A percentile compares a stretch with the other conserved stretches of the same genome.
phyloP scores from a whole-genome alignment of 257 asterid species.

The Solanum medicagineum region DNA sequence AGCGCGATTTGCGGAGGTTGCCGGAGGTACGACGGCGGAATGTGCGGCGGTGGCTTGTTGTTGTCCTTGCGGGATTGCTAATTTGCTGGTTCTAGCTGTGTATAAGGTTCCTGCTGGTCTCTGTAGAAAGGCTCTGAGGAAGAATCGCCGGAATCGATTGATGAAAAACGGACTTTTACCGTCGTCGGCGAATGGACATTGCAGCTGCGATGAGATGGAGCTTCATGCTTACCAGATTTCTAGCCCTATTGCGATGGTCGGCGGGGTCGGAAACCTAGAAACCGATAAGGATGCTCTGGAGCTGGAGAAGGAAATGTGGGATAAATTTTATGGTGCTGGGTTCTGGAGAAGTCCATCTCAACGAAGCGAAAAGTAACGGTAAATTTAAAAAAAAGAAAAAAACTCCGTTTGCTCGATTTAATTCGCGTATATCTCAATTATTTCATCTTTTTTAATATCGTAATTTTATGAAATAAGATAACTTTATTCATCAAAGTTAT shows the following conservation, averaged over 20 bases:
- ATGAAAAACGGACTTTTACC: slow-evolving; percentile 10
- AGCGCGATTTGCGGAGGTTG: slow-evolving; percentile 43
- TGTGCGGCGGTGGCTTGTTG: slow-evolving; percentile 82
- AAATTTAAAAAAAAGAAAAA: not conserved
- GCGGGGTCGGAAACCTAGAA: not conserved
- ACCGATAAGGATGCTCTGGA: slow-evolving; percentile 35
- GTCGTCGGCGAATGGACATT: slow-evolving; percentile 16
- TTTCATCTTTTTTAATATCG: no score
- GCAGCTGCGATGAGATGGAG: slow-evolving; percentile 31
- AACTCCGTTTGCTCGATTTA: not conserved
- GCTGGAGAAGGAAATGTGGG: slow-evolving; percentile 80
- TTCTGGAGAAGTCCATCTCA: slow-evolving; percentile 81
- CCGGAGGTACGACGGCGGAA: slow-evolving; percentile 75
- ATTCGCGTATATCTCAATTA: rapidly evolving
- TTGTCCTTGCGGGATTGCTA: slow-evolving; percentile 65
- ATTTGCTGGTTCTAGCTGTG: slow-evolving; percentile 48
- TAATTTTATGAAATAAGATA: not conserved
- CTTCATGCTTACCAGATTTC: slow-evolving; percentile 26
- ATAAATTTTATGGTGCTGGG: slow-evolving; percentile 51
- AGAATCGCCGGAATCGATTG: slow-evolving; percentile 34
- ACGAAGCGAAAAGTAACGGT: slow-evolving; percentile 9
- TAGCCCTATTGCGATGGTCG: slow-evolving; percentile 2
- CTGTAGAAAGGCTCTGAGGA: slow-evolving; percentile 45
- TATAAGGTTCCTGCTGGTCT: slow-evolving; percentile 76
- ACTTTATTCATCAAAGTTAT: not conserved